phyloP scores from a whole-genome alignment of 2,329 filamentous ascomycete species.

The Aspergillus awamori region DNA sequence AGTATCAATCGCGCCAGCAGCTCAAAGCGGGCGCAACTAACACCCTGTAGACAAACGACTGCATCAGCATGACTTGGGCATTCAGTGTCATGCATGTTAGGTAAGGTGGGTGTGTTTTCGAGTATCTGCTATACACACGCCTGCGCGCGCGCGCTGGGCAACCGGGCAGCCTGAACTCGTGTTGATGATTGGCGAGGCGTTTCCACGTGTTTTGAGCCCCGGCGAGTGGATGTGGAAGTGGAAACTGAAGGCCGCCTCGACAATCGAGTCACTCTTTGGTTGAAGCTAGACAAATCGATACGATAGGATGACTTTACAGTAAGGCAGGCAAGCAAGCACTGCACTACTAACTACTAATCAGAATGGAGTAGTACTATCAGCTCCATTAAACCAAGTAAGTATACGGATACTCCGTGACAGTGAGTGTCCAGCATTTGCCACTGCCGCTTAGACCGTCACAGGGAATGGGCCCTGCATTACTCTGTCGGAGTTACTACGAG shows the following conservation, averaged over 20 bases:
- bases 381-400: not conserved
- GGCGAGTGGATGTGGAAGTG: not conserved
- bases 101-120: not conserved
- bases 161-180: conserved; percentile 7
- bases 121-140: not conserved
- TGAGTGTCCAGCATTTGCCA: not conserved
- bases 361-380: not conserved
- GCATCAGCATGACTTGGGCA: not conserved
- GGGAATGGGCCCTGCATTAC: conserved; percentile 6
- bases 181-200: conserved; percentile 8
- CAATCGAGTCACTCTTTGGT: too few species aligned
- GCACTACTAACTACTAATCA: not conserved
- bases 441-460: not conserved
- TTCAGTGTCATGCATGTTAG: not conserved
- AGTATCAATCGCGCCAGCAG: not conserved
- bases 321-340: not conserved
- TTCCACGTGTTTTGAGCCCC: conserved; percentile 7
- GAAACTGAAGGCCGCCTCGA: not conserved
- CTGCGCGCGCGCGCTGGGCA: conserved; percentile 2
- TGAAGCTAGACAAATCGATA: not conserved
- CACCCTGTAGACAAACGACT: not conserved
- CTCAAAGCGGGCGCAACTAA: not conserved
- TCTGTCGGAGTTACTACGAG: conserved; percentile 1
- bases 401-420: not conserved
- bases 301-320: not conserved